Base-by-base conservation (phyloP, 2,329 filamentous ascomycete species). In the Rugonectria rugulosa region DNA sequence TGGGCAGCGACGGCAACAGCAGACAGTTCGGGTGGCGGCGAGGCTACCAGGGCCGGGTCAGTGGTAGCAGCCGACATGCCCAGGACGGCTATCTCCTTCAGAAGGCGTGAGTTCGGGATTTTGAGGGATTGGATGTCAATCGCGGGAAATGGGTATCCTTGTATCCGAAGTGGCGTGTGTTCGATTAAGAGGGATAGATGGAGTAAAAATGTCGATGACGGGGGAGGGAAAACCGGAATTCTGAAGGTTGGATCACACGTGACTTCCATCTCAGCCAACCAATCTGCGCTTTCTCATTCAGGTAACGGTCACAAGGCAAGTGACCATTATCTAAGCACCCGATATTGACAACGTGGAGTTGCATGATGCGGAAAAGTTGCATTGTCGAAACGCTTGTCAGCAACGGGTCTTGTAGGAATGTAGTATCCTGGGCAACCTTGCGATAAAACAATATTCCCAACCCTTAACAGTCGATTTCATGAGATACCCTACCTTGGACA, bases 1-100 rank as follows among this genome's bases (percentile, higher is more conserved):
- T 64, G 50, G 15, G 60, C 53, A 53, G 62, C 57, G 42, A 55
- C 59, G 55, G 58, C 53, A 59, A 65, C 50, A 46, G 66, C 63
- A 38, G 65, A 65, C 38, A 73, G 64, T 32, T 71, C 70, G 43
- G 68, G 60, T 54, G 68, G 63, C 42, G 70, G 65, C 51, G 67
- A 68, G 55, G 70, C 67, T 53, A 73, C 68, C 54, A 75, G 67
- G 57, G 72, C 73, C 60, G 72, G 74, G 62, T 77, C 74, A 46
- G 74, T 75, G 52, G 70, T 69, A 65, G 69, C 66, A 60, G 73
- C 71, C 59, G 71, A 69, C 72, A 75, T 75, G 64, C 65, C 66
- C 59, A 63, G 60, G 58, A 63, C 62, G 59, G 62, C 59, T 65
- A 65, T 68, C 59, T 61, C 67, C 63, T 67, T 68, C 54, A 65